Evolutionary conservation across 2,329 filamentous ascomycete genomes (phyloP), one percentile per base, ranked within the genome.

Genomic region (Geoglossum cookeanum): DNA sequence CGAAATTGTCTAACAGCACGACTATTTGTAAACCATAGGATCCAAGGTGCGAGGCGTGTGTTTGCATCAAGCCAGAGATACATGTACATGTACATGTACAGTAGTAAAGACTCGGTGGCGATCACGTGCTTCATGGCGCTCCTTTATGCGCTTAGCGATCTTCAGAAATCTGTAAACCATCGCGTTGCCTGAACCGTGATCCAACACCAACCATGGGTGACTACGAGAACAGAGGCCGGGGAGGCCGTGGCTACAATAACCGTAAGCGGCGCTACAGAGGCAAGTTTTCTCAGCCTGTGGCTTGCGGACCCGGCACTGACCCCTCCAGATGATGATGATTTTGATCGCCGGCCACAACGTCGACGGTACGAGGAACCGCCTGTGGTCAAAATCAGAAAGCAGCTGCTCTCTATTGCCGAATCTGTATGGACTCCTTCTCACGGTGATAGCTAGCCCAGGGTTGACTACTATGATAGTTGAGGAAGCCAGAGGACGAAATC

Each of bases 191-290:
- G 27, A 30, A 11, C 27, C 4, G 8, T 29, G n/a, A 37, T n/a
- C 13, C 49, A 9, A 32, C 45, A 35, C 8, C 15, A 48, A 27
- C 39, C 13, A 77, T 81, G 78, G 74, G 75, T 52, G 78, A 81
- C 63, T 74, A 78, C 68, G 78, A 80, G 61, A 72, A 61, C 64
- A 22, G 82, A 67, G 77, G 77, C 58, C 68, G 74, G 59, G 73
- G 78, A 59, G 74, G 78, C 77, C 65, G 74, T 67, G 59, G 66
- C 66, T 64, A 68, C 68, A 62, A 81, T 68, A 80, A 79, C 64
- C 81, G 85, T 68, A 94, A 94, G 72, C 78, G 85, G 65, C 79
- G 88, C 67, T 84, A 83, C 67, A 78, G 86, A 85, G 88, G 88
- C 90, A 68, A 63, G 74, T 33, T 48, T 55, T 61, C 59, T 59